Base-by-base conservation (phyloP, 352 stramenopile species). In the Elongisporangium senticosum region DNA sequence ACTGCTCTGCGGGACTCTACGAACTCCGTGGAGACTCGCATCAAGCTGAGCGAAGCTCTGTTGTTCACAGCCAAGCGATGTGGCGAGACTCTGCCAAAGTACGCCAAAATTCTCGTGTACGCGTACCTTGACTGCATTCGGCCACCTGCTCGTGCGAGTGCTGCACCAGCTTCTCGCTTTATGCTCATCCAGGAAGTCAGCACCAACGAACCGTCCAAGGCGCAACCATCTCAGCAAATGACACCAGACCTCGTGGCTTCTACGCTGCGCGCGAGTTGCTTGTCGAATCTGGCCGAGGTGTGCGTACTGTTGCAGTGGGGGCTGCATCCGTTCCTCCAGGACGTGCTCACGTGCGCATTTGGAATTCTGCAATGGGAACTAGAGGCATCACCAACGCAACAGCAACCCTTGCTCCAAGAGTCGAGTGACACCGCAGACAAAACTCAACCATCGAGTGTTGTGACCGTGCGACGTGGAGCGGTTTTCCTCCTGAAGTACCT, bases 231-330 rank as follows among this genome's bases (percentile, higher is more conserved):
- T n/a, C 20, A 64, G 10, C 33, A 49, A 63, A 2, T 23, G 40
- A 8, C 50, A 53, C 37, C 40, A 19, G 50, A 21, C 49, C 20
- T 61, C 57, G 72, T 65, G 6, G 65, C 73, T 17, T 77, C 79
- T 26, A 95, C 84, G 33, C 62, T 93, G 26, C 82, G 86, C 10
- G 83, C 86, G 20, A 95, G 86, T 52, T 95, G 83, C 62, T 56
- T 95, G 37, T 95, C 86, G n/a, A 95, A 95, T 52, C 65, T 95
- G 14, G 86, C 86, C n/a, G 83, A 95, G 48, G 79, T 95, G 14
- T 88, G 77, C 21, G 80, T 72, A 7, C 59, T 93, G 49, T 67
- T 95, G 10, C 74, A 86, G 51, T 95, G 80, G 79, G 70, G 74
- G 17, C 65, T 95, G 0, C 75, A 85, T 33, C 82, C 79, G 15